Percentiles rank a stretch among this genome's conserved stretches.
Conservation (phyloP, 345 rosid genomes). For the Ailanthus altissimus region DNA sequence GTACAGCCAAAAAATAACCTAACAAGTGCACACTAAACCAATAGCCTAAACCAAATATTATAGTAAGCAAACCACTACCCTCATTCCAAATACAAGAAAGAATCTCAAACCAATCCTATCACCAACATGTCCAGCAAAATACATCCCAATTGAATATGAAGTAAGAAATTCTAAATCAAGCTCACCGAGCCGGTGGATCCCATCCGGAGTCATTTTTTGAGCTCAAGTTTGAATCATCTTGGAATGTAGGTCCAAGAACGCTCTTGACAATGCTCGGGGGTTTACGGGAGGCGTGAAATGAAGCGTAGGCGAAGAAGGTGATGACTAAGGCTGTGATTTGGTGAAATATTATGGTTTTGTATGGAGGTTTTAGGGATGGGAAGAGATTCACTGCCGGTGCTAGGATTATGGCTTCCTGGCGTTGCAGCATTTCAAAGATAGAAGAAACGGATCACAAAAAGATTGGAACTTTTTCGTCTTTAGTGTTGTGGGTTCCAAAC, state of each 20-base stretch:
- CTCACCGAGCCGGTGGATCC: constrained; percentile 80
- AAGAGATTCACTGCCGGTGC: constrained; percentile 59
- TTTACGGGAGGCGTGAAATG: constrained; percentile 95
- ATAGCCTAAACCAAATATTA: constrained; percentile 75
- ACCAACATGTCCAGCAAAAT: constrained; percentile 81
- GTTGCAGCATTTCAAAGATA: constrained; percentile 30
- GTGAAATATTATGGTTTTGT: constrained; percentile 68
- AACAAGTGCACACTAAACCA: constrained; percentile 73
- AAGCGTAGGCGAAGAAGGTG: constrained; percentile 83
- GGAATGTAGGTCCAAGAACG: constrained; percentile 66
- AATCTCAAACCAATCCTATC: constrained; percentile 80
- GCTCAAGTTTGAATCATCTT: constrained; percentile 22
- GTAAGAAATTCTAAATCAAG: constrained; percentile 86
- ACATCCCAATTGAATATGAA: constrained; percentile 78
- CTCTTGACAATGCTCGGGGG: constrained; percentile 95
- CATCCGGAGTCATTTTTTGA: constrained; percentile 51
- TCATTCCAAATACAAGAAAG: constrained; percentile 91
- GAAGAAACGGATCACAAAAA: neutral
- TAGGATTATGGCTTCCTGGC: constrained; percentile 28
- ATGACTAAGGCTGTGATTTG: constrained; percentile 52
- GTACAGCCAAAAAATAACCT: constrained; percentile 57
- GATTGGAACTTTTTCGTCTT: neutral
- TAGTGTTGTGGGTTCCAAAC: neutral
- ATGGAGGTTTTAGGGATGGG: constrained; percentile 61
- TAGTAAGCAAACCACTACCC: constrained; percentile 78